A percentile compares a stretch with the other conserved stretches of the same genome.
phyloP scores from a whole-genome alignment of 176 grass and related monocot species.

The Triticum dicoccoides region DNA sequence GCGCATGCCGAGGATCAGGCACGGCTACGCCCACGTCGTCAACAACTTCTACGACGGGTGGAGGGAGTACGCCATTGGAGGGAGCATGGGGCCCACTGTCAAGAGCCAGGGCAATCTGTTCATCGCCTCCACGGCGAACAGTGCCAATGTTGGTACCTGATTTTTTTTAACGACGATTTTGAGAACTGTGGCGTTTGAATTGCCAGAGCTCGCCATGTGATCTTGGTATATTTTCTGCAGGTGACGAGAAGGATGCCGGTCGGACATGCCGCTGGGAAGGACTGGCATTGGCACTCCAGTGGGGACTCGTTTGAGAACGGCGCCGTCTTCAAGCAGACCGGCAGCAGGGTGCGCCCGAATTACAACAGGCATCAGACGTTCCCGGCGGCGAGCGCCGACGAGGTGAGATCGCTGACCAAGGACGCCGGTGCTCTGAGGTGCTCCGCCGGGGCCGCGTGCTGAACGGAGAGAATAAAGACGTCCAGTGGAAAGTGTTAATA shows the following conservation, averaged over 20 bases:
- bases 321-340: slow-evolving; percentile 63
- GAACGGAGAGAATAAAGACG: background rate
- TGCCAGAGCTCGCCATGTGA: too few species aligned
- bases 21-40: slow-evolving; percentile 73
- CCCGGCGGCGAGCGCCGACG: slow-evolving; percentile 8
- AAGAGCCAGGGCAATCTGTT: slow-evolving; percentile 86
- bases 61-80: slow-evolving; percentile 79
- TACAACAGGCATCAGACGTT: slow-evolving; percentile 70
- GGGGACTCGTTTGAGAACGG: slow-evolving; percentile 68
- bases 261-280: background rate
- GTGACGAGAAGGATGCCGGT: slow-evolving; percentile 50
- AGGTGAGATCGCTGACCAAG: slow-evolving; percentile 51
- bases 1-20: slow-evolving; percentile 86
- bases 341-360: slow-evolving; percentile 39
- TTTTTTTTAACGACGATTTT: too few species aligned
- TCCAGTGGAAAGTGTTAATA: background rate
- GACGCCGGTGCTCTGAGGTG: slow-evolving; percentile 65
- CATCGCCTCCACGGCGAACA: slow-evolving; percentile 37
- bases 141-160: slow-evolving; percentile 22
- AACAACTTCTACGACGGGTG: slow-evolving; percentile 87
- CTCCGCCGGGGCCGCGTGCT: slow-evolving; percentile 39
- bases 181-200: too few species aligned
- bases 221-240: background rate
- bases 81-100: slow-evolving; percentile 65
- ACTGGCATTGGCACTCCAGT: slow-evolving; percentile 62